Evolutionary conservation across 441 rosid genomes (phyloP).

Genomic region (Brassica balearica): DNA sequence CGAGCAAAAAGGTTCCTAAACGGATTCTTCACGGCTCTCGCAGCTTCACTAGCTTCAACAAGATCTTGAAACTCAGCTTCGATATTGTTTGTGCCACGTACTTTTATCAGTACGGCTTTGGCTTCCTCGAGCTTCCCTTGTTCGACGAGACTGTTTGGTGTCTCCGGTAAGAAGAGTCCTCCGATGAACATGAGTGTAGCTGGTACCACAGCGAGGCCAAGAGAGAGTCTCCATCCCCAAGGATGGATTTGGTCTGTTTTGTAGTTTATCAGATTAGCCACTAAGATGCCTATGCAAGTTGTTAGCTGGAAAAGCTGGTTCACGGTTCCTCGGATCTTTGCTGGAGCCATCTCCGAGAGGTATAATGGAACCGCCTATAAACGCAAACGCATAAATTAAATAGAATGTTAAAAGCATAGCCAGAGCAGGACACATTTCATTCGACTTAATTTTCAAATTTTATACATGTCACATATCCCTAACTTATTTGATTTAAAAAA

Average conservation of each 20-base stretch:
- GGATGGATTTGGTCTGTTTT: conserved; percentile 75
- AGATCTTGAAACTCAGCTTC: conserved; percentile 87
- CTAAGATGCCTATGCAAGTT: conserved; percentile 75
- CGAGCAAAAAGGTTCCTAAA: conserved; percentile 68
- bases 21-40: conserved; percentile 70
- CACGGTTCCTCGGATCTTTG: conserved; percentile 77
- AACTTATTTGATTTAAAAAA: too few relatives aligned
- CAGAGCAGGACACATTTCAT: too few relatives aligned
- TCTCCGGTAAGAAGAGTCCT: conserved; percentile 74
- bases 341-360: conserved; percentile 91
- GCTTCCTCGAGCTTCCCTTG: conserved; percentile 77
- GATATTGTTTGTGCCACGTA: conserved; percentile 70
- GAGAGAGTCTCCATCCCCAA: conserved; percentile 93
- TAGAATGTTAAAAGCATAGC: too few relatives aligned
- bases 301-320: conserved; percentile 87
- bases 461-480: too few relatives aligned
- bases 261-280: conserved; percentile 74
- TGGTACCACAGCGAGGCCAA: conserved; percentile 79
- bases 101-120: conserved; percentile 62
- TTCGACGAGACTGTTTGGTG: conserved; percentile 91
- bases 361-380: conserved; percentile 81
- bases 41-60: conserved; percentile 75
- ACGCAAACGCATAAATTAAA: neutral
- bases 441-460: too few relatives aligned
- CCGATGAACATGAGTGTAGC: conserved; percentile 81